Evolutionary conservation across 2,329 filamentous ascomycete genomes (phyloP).

Genomic region (Ophiostoma himal-ulmi): DNA sequence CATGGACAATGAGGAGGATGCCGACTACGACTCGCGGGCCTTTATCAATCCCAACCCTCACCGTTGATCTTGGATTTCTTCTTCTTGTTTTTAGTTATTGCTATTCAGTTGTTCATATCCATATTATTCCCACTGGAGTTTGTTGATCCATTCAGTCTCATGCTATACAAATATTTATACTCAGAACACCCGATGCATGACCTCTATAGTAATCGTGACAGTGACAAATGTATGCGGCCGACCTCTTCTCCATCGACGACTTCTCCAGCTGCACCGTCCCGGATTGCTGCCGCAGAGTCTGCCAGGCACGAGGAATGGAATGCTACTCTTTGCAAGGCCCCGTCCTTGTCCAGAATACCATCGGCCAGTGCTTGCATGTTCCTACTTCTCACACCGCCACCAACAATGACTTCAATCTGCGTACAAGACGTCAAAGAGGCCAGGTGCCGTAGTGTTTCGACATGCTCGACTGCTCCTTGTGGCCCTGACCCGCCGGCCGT

Average conservation of each 20-base stretch:
- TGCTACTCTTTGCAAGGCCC: constrained; percentile 22
- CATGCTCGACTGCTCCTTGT: constrained; percentile 36
- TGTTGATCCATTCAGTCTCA: no score
- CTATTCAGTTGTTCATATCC: no score
- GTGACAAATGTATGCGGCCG: constrained; percentile 5
- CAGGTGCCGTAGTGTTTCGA: constrained; percentile 36
- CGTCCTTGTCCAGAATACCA: constrained; percentile 27
- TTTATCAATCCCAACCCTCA: neutral
- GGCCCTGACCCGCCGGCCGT: constrained; percentile 47
- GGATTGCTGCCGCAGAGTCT: constrained; percentile 16
- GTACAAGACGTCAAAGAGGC: constrained; percentile 32
- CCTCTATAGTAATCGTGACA: neutral
- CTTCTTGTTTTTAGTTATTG: neutral
- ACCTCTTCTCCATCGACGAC: constrained; percentile 31
- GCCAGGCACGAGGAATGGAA: constrained; percentile 46
- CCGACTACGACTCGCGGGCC: neutral
- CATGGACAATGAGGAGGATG: neutral
- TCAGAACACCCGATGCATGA: no score
- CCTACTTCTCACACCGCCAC: constrained; percentile 45
- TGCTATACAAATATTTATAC: no score
- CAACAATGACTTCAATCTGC: constrained; percentile 46
- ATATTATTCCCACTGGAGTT: no score
- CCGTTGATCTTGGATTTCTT: neutral
- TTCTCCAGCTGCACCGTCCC: constrained; percentile 23
- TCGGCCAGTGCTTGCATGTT: constrained; percentile 35